Evolutionary conservation across 108 stramenopile genomes (phyloP).

Genomic region (Schizochytrium sp.): DNA sequence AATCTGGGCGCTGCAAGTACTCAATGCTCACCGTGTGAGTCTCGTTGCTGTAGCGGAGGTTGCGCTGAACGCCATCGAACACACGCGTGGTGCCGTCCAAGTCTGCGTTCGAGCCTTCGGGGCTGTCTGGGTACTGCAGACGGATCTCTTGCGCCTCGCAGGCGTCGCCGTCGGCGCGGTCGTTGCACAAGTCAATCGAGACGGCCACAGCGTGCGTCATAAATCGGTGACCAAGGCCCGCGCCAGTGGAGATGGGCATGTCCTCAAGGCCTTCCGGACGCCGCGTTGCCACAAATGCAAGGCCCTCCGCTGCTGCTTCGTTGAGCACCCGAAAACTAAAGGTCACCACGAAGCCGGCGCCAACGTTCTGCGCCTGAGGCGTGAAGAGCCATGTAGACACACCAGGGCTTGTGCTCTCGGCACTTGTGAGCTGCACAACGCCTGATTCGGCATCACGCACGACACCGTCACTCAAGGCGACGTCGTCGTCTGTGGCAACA

Average conservation of each 20-base stretch:
- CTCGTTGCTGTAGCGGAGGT: not conserved
- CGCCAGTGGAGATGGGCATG: not conserved
- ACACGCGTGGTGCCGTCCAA: not conserved
- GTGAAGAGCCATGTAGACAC: not conserved
- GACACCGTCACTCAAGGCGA: not conserved
- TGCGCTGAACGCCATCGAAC: not conserved
- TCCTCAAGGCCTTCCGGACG: not conserved
- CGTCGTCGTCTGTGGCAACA: not conserved
- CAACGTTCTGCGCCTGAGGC: not conserved
- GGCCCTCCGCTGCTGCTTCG: not conserved
- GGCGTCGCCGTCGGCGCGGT: not conserved
- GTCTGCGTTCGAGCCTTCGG: not conserved
- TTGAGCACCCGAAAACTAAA: not conserved
- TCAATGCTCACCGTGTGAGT: not conserved
- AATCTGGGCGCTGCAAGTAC: not conserved
- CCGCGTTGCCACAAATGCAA: not conserved
- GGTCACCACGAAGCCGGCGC: not conserved
- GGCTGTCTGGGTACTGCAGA: not conserved
- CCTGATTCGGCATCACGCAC: not conserved
- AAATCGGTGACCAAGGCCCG: not conserved
- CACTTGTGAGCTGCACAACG: not conserved
- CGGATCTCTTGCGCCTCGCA: not conserved
- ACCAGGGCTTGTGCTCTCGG: not conserved
- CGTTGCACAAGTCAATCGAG: not conserved
- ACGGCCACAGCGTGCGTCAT: not conserved